Evolutionary conservation across 441 rosid genomes (phyloP).

Genomic region (Pelargonium cotyledonis): DNA sequence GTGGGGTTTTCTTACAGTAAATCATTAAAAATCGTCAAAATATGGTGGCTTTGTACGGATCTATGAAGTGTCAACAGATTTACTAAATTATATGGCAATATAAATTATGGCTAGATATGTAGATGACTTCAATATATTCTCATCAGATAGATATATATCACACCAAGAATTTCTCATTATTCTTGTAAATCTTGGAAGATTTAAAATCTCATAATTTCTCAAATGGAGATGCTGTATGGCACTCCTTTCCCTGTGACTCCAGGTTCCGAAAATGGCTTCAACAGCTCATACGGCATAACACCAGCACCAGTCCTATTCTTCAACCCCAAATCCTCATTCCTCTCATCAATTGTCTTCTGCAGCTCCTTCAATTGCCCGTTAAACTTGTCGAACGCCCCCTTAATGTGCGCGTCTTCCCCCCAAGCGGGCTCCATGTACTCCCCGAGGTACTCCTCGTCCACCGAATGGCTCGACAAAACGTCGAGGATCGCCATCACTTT

Average conservation of each 20-base stretch:
- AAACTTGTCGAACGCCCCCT: conserved; percentile 52
- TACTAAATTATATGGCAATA: too few species aligned
- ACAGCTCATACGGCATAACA: conserved; percentile 31
- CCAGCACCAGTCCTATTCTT: conserved; percentile 52
- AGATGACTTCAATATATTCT: too few species aligned
- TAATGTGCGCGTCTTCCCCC: conserved; percentile 35
- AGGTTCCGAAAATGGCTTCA: conserved; percentile 47
- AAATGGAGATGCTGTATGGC: conserved; percentile 43
- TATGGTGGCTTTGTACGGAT: too few species aligned
- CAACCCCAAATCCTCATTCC: conserved; percentile 24
- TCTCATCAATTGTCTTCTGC: conserved; percentile 35
- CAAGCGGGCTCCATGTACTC: conserved; percentile 45
- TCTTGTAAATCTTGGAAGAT: too few species aligned
- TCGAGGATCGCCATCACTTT: conserved; percentile 45
- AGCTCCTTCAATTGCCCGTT: conserved; percentile 34
- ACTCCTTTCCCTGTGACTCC: conserved; percentile 54
- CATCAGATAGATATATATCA: too few species aligned
- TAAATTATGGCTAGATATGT: too few species aligned
- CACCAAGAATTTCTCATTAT: too few species aligned
- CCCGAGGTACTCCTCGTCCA: conserved; percentile 75
- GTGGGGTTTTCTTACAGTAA: too few species aligned
- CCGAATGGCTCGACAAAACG: conserved; percentile 54
- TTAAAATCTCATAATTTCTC: too few species aligned
- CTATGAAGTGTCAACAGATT: too few species aligned
- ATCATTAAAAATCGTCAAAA: too few species aligned